A percentile compares a stretch with the other conserved stretches of the same genome.
Conservation (phyloP, 1,139 yeast species). For the Yamadazyma siamensis region DNA sequence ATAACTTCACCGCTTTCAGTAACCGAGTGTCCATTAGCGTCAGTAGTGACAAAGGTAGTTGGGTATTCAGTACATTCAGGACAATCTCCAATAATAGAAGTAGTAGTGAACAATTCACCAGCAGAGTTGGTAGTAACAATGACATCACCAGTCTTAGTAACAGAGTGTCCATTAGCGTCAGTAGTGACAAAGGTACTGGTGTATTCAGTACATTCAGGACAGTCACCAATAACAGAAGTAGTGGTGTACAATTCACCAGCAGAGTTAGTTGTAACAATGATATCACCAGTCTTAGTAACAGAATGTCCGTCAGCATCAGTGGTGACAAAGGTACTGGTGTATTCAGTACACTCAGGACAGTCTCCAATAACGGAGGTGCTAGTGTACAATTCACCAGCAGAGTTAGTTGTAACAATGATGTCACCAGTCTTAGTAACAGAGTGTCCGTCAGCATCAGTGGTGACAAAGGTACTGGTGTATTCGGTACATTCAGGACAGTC, state of each 20-base stretch:
- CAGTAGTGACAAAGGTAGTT: constrained; percentile 12
- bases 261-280: constrained; percentile 10
- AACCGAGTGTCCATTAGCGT: constrained; percentile 8
- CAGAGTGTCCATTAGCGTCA: constrained; percentile 7
- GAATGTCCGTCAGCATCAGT: constrained; percentile 7
- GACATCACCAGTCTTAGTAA: constrained; percentile 6
- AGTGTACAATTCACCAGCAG: constrained; percentile 13
- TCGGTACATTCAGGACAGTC: constrained; percentile 13
- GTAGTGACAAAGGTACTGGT: constrained; percentile 11
- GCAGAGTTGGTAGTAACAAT: too few relatives aligned
- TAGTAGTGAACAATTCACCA: constrained; percentile 2
- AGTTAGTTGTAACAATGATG: constrained; percentile 9
- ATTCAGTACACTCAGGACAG: constrained; percentile 11
- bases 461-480: constrained; percentile 17
- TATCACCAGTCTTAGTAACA: constrained; percentile 6
- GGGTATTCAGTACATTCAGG: too few relatives aligned
- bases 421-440: constrained; percentile 4
- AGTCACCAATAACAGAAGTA: constrained; percentile 5
- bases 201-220: constrained; percentile 12
- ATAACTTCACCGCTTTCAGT: constrained; percentile 11
- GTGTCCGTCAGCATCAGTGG: constrained; percentile 13
- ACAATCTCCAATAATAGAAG: background rate
- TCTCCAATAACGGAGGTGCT: constrained; percentile 9
- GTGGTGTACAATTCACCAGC: constrained; percentile 8
- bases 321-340: constrained; percentile 12